Conservation (phyloP, 169 alveolate species). For the Theileria annulata region DNA sequence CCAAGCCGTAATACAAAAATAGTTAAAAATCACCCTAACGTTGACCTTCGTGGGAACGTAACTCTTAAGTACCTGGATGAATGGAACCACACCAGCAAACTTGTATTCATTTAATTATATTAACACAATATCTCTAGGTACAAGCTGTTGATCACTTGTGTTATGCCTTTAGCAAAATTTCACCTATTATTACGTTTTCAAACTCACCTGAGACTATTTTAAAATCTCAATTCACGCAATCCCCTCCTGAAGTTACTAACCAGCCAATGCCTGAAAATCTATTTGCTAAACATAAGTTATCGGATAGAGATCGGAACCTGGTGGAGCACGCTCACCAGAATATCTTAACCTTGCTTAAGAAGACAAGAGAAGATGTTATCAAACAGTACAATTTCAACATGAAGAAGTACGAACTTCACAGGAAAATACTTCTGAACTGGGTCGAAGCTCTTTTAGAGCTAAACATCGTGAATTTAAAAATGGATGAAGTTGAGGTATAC, state of each 20-base stretch:
- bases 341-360: slow-evolving; percentile 12
- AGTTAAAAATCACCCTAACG: slow-evolving; percentile 39
- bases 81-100: slow-evolving; percentile 36
- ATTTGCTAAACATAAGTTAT: slow-evolving; percentile 6
- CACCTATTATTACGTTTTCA: slow-evolving; percentile 45
- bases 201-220: neutral
- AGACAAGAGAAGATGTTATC: neutral
- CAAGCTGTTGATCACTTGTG: slow-evolving; percentile 22
- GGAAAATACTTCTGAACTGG: slow-evolving; percentile 19
- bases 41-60: slow-evolving; percentile 31
- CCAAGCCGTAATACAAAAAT: slow-evolving; percentile 22
- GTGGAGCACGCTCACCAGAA: slow-evolving; percentile 19
- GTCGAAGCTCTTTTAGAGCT: slow-evolving; percentile 18
- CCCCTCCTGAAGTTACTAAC: neutral
- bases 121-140: slow-evolving; percentile 14
- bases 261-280: slow-evolving; percentile 16
- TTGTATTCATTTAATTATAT: slow-evolving; percentile 24
- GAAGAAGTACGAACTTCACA: slow-evolving; percentile 27
- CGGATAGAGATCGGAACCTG: slow-evolving; percentile 2
- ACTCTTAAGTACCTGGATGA: slow-evolving; percentile 25
- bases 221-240: neutral
- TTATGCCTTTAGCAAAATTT: slow-evolving; percentile 13
- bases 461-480: slow-evolving; percentile 7
- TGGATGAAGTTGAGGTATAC: slow-evolving; percentile 15
- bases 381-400: slow-evolving; percentile 20